A percentile compares a stretch with the other conserved stretches of the same genome.
These are phyloP conservation scores for Chlamydomonas eustigma DNA, from an alignment of 139 green algal species.

Conservation along the genomic window DNA sequence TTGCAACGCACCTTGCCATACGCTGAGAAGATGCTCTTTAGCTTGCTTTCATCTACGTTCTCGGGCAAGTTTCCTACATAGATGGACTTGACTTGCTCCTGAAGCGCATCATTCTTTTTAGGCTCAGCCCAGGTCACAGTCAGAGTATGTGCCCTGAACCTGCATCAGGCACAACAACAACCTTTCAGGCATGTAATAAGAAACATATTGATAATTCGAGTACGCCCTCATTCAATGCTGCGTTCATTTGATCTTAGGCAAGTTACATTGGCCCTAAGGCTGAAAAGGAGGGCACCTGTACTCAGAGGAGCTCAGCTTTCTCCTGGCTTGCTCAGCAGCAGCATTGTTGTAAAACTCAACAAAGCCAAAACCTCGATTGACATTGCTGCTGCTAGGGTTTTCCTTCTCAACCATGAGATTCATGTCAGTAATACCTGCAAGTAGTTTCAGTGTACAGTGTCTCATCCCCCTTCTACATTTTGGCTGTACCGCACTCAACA, in stretches of 20 bases:
- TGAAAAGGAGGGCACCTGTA: conserved; percentile 49
- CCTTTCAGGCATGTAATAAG: too few species aligned
- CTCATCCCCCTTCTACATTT: too few species aligned
- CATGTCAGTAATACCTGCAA: neutral
- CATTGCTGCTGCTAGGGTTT: neutral
- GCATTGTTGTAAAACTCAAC: conserved; percentile 88
- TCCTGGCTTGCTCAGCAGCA: conserved; percentile 63
- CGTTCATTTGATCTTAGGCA: too few species aligned
- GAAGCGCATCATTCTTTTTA: conserved; percentile 34
- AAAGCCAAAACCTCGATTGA: conserved; percentile 86
- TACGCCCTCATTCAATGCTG: too few species aligned
- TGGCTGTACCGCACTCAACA: too few species aligned
- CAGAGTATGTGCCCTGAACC: conserved; percentile 46
- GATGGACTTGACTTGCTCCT: conserved; percentile 57
- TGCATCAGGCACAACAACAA: conserved; percentile 19
- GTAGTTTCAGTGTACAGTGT: too few species aligned
- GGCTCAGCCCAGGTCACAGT: conserved; percentile 76
- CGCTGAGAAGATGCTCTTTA: conserved; percentile 61
- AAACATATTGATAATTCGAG: too few species aligned
- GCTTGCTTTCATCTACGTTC: conserved; percentile 52
- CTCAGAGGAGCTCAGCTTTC: conserved; percentile 45
- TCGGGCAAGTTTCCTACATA: conserved; percentile 82
- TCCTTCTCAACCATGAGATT: conserved; percentile 8
- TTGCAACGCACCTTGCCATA: conserved; percentile 75
- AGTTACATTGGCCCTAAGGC: too few species aligned